phyloP scores from a whole-genome alignment of 306 rosid species.

The Oxytropis ochrocephala region DNA sequence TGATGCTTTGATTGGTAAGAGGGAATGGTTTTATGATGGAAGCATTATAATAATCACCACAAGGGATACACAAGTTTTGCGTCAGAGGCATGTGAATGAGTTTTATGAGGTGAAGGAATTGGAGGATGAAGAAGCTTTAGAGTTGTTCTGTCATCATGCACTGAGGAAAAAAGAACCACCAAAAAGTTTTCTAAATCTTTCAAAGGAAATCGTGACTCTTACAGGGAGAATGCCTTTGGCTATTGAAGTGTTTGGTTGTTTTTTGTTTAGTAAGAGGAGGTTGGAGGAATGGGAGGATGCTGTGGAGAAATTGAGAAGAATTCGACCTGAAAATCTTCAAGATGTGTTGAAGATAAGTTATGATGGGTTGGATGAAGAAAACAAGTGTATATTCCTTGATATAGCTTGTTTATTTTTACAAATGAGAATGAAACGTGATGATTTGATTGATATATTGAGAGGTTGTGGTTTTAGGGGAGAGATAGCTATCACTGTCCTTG shows the following conservation, averaged over 20 bases:
- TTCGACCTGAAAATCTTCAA: constrained; percentile 42
- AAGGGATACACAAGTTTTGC: constrained; percentile 34
- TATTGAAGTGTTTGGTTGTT: constrained; percentile 58
- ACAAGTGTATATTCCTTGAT: constrained; percentile 51
- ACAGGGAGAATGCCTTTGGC: constrained; percentile 67
- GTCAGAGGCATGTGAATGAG: not conserved
- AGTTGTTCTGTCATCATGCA: constrained; percentile 58
- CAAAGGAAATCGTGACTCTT: constrained; percentile 39
- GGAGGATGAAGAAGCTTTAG: constrained; percentile 18
- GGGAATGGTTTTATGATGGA: constrained; percentile 47
- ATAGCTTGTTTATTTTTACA: constrained; percentile 48
- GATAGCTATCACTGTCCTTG: constrained; percentile 28
- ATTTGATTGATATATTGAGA: constrained; percentile 40
- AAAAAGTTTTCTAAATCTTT: not conserved
- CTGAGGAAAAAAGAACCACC: constrained; percentile 35
- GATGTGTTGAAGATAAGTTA: constrained; percentile 57
- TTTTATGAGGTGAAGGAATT: constrained; percentile 44
- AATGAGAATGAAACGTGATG: constrained; percentile 36
- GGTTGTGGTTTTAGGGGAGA: constrained; percentile 59
- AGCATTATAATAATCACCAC: constrained; percentile 54
- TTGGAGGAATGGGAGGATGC: constrained; percentile 45
- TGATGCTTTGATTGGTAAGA: constrained; percentile 25
- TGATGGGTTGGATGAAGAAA: constrained; percentile 38
- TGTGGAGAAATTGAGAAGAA: constrained; percentile 26
- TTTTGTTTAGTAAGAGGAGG: constrained; percentile 40